Evolutionary conservation across 2,329 filamentous ascomycete species (phyloP), one percentile per base, ranked within the genome.

Genomic region (Teratosphaeria pseudoeucalypti): DNA sequence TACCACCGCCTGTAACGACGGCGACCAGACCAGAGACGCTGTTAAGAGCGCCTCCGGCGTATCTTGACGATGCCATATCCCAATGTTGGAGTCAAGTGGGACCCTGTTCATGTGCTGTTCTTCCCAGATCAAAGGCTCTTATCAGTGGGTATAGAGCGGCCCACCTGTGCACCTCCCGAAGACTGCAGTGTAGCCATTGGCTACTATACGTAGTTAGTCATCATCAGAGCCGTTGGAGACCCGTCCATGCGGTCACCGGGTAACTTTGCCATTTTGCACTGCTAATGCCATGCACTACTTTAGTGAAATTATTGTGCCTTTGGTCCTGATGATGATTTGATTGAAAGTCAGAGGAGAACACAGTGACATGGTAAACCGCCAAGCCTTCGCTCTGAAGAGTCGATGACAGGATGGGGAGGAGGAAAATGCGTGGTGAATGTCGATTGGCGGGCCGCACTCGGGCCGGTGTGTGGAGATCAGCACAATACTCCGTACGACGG

Each of bases 1-100:
- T 54, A 29, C 63, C 64, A 34, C 63, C 63, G 56, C 70, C 70
- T 6, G 69, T 71, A 9, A 72, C 69, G 3, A 71, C 68, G 10
- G 65, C 69, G 16, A 72, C 67, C 2, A 70, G 63, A 9, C 70
- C 69, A 3, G 62, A 61, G 6, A 72, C 65, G 57, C 67, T 61
- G 58, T 66, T 63, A 23, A 71, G 60, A 34, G 64, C 59, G 26
- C 61, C 57, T 16, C 60, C 57, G 55, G 61, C 64, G 60, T 62
- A 68, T 34, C 60, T 60, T n/a, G 63, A 63, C 14, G 67, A 49
- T 49, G 43, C 16, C 43, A 19, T 32, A 7, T 32, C 4, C 7
- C 29, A 32, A 7, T 32, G 7, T 7, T 32, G 29, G 29, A 7
- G 29, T 5, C 29, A 32, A 7, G 29, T 32, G 29, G 29, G 29